Evolutionary conservation across 169 alveolate genomes (phyloP).

Genomic region (Perkinsus chesapeaki): DNA sequence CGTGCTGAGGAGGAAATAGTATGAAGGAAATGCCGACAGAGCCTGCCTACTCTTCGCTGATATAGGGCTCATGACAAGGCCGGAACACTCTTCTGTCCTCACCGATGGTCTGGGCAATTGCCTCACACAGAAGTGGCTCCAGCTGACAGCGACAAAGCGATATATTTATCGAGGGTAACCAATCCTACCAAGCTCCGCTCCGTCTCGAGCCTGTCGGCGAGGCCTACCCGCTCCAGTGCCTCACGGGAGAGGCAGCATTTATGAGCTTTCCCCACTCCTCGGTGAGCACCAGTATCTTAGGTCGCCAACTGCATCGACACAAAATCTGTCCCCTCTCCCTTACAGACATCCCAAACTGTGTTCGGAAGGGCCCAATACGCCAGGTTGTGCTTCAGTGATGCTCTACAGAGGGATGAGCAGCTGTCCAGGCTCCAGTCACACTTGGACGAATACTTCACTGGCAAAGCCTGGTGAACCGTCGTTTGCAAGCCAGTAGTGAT

Average conservation of each 20-base stretch:
- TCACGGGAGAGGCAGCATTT: background rate
- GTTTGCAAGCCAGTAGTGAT: too few relatives aligned
- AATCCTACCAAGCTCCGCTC: background rate
- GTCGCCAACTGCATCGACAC: too few relatives aligned
- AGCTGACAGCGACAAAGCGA: background rate
- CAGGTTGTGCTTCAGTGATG: background rate
- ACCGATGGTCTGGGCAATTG: background rate
- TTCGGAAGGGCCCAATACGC: background rate
- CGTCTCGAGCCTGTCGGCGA: background rate
- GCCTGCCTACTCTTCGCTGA: background rate
- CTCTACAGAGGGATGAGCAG: background rate
- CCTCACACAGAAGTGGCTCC: background rate
- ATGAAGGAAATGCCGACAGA: background rate
- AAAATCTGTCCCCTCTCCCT: too few relatives aligned
- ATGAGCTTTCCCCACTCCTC: background rate
- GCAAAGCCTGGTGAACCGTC: background rate
- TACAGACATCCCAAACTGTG: background rate
- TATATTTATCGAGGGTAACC: background rate
- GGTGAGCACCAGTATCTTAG: background rate
- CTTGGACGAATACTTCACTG: background rate
- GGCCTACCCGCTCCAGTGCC: background rate
- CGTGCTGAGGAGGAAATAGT: background rate
- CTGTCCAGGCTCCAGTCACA: background rate
- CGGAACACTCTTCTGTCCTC: background rate
- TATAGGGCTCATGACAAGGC: background rate